These are phyloP conservation scores for Astraeus odoratus DNA, from an alignment of 768 basidiomycete species.

Conservation along the genomic window DNA sequence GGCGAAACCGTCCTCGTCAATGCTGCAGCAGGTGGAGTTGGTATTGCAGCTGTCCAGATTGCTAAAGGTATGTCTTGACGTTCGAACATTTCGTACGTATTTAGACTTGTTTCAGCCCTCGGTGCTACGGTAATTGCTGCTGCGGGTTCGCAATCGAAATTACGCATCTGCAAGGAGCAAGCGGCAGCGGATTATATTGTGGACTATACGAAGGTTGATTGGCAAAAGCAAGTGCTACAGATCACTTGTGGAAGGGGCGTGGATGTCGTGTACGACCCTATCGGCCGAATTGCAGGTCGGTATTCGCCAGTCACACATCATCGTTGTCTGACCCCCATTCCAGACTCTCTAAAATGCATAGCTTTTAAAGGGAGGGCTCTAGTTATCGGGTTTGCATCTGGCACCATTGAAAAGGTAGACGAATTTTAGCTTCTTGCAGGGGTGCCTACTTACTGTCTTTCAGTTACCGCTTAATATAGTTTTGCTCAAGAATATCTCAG, in stretches of 20 bases:
- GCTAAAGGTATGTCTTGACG: slow-evolving; percentile 61
- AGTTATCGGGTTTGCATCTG: slow-evolving; percentile 67
- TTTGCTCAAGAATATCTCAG: slow-evolving; percentile 77
- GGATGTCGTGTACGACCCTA: slow-evolving; percentile 83
- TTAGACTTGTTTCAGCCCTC: slow-evolving; percentile 42
- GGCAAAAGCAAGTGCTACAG: slow-evolving; percentile 86
- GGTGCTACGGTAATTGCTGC: slow-evolving; percentile 96
- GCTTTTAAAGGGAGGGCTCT: slow-evolving; percentile 90
- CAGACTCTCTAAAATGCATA: slow-evolving; percentile 86
- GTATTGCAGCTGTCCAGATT: slow-evolving; percentile 85
- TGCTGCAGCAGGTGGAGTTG: slow-evolving; percentile 95
- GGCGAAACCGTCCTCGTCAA: slow-evolving; percentile 92
- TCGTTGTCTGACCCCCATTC: not conserved
- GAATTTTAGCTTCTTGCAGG: not conserved
- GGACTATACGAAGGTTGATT: slow-evolving; percentile 69
- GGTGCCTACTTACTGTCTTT: slow-evolving; percentile 1
- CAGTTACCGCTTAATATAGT: slow-evolving; percentile 82
- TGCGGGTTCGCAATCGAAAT: slow-evolving; percentile 71
- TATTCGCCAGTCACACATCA: not conserved
- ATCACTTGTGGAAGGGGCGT: slow-evolving; percentile 83
- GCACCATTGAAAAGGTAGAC: slow-evolving; percentile 17
- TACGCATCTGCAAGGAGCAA: slow-evolving; percentile 64
- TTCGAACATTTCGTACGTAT: slow-evolving; percentile 1
- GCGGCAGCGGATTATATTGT: slow-evolving; percentile 82
- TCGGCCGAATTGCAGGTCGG: slow-evolving; percentile 66